Conservation (phyloP, 2,329 filamentous ascomycete species). For the Fusarium sp. region DNA sequence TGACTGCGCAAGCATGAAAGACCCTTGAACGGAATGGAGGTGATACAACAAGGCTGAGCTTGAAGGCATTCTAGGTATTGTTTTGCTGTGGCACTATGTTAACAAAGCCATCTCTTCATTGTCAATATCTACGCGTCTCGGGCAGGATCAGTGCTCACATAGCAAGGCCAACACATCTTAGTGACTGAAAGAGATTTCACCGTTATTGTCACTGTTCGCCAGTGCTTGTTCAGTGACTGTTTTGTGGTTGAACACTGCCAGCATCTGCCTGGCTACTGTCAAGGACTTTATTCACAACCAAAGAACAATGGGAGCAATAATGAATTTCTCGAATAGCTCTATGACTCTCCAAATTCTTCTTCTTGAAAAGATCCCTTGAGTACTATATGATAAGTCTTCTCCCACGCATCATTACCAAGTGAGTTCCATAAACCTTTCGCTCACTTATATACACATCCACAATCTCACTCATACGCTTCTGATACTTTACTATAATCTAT, state of each 20-base stretch:
- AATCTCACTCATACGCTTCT: not conserved
- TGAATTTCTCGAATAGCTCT: not conserved
- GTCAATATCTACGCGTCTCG: not conserved
- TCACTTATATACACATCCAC: not conserved
- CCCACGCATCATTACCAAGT: not conserved
- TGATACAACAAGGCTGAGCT: not conserved
- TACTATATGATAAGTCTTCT: not conserved
- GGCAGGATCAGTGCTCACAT: not conserved
- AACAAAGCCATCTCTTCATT: not conserved
- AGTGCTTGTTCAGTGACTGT: not conserved
- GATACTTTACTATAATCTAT: not conserved
- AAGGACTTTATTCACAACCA: conserved; percentile 6
- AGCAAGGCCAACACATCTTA: not conserved
- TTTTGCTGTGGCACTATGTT: not conserved
- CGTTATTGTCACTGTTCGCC: not conserved
- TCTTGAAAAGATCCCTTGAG: not conserved
- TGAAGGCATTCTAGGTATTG: not conserved
- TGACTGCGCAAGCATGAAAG: not conserved
- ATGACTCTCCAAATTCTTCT: not conserved
- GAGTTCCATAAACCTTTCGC: not conserved
- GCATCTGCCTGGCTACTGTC: not conserved
- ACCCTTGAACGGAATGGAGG: not conserved
- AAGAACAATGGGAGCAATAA: not conserved
- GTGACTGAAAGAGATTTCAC: not conserved
- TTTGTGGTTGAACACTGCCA: not conserved